Percentiles rank a stretch among this genome's conserved stretches.
phyloP scores from a whole-genome alignment of 2,329 filamentous ascomycete species.

The Lasiodiplodia citricola region DNA sequence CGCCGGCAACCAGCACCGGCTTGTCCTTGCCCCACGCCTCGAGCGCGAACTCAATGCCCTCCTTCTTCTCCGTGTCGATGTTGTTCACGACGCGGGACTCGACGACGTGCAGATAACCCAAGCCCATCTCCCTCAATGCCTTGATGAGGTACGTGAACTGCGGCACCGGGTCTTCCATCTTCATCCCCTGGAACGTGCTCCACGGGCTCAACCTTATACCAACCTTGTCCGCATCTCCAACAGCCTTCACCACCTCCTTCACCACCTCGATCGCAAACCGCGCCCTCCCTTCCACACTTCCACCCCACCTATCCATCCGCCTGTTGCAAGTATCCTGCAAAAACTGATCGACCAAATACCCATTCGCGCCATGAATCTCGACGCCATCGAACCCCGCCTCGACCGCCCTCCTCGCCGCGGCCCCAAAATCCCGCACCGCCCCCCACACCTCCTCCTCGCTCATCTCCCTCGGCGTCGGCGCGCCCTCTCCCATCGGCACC shows the following conservation, averaged over 20 bases:
- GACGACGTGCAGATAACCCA: constrained; percentile 49
- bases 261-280: constrained; percentile 61
- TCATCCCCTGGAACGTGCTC: constrained; percentile 64
- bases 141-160: constrained; percentile 65
- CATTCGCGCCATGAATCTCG: constrained; percentile 63
- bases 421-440: constrained; percentile 45
- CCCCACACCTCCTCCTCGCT: constrained; percentile 46
- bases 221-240: constrained; percentile 56
- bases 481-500: constrained; percentile 39
- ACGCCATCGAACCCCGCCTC: constrained; percentile 66
- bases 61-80: constrained; percentile 34
- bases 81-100: constrained; percentile 49
- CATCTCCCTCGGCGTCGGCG: constrained; percentile 43
- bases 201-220: constrained; percentile 66
- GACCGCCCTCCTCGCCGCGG: constrained; percentile 51
- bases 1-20: constrained; percentile 49
- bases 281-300: constrained; percentile 57
- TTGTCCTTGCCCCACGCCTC: constrained; percentile 32
- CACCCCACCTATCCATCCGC: constrained; percentile 56
- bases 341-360: constrained; percentile 72
- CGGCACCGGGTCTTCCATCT: constrained; percentile 64
- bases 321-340: constrained; percentile 63
- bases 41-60: constrained; percentile 34
- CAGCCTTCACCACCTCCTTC: constrained; percentile 54
- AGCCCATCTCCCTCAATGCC: constrained; percentile 55